phyloP scores from a whole-genome alignment of 495 filamentous ascomycete genomes.

The Evernia prunastri region DNA sequence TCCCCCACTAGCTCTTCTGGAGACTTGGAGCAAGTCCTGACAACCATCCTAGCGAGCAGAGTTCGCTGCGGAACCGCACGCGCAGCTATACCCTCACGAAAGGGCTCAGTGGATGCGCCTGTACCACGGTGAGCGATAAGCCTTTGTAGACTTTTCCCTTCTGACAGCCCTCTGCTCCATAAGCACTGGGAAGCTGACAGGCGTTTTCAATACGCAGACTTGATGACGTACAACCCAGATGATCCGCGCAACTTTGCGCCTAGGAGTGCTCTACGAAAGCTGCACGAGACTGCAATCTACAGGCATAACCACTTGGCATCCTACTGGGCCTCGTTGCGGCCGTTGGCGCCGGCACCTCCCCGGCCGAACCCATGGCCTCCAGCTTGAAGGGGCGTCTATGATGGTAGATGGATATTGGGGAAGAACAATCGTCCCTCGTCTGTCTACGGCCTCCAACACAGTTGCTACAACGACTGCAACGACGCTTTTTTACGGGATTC shows the following conservation, averaged over 20 bases:
- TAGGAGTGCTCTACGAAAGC: neutral
- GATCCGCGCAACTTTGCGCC: neutral
- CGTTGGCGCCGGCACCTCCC: neutral
- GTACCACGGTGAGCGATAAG: neutral
- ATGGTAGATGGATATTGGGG: neutral
- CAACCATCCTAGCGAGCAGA: neutral
- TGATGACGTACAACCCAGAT: neutral
- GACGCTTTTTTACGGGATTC: neutral
- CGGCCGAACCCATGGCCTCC: neutral
- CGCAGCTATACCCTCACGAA: neutral
- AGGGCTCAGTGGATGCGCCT: neutral
- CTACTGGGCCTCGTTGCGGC: neutral
- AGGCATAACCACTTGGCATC: neutral
- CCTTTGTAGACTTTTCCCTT: neutral
- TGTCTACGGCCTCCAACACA: neutral
- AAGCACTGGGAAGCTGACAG: neutral
- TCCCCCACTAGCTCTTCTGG: too few relatives aligned
- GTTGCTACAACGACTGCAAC: neutral
- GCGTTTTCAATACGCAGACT: neutral
- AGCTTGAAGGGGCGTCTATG: neutral
- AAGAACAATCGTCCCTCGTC: too few relatives aligned
- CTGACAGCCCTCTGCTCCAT: neutral
- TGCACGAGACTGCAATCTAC: neutral
- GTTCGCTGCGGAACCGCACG: neutral
- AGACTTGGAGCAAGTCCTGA: neutral